Conservation (phyloP, 345 rosid genomes). For the Citropsis articulata region DNA sequence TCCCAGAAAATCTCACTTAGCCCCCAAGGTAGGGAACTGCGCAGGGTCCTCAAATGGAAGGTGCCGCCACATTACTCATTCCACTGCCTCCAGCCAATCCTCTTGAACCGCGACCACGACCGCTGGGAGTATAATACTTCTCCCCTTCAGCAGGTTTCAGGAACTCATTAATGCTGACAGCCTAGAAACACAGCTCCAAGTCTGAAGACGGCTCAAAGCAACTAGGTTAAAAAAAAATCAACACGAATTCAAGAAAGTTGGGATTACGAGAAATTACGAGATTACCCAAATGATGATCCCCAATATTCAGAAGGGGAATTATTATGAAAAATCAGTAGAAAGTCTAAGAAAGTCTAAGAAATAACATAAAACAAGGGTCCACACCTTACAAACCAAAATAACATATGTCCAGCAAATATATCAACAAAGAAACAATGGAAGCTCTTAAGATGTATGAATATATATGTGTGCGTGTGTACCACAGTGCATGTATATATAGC, state of each 20-base stretch:
- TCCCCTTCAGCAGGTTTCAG: slow-evolving; percentile 70
- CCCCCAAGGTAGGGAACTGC: slow-evolving; percentile 74
- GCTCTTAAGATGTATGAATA: neutral
- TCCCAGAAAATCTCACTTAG: slow-evolving; percentile 39
- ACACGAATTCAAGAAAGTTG: neutral
- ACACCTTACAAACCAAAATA: no score
- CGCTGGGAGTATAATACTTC: slow-evolving; percentile 34
- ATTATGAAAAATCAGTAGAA: no score
- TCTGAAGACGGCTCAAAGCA: neutral
- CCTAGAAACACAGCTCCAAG: slow-evolving; percentile 24
- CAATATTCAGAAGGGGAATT: no score
- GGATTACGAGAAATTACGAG: neutral
- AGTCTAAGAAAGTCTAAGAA: no score
- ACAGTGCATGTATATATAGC: no score
- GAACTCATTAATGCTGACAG: slow-evolving; percentile 67
- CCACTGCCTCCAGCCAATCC: slow-evolving; percentile 30
- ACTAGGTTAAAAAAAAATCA: neutral
- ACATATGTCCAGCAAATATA: no score
- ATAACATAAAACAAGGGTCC: no score
- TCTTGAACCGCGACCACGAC: slow-evolving; percentile 39
- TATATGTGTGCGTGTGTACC: no score
- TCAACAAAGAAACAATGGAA: neutral
- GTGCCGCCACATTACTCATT: slow-evolving; percentile 34
- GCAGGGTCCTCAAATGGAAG: slow-evolving; percentile 57
- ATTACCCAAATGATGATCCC: neutral